Percentiles rank a stretch among this genome's conserved stretches.
These are phyloP conservation scores for Aspergillus quadricinctus DNA, from an alignment of 2,329 filamentous ascomycete species.

Conservation along the genomic window DNA sequence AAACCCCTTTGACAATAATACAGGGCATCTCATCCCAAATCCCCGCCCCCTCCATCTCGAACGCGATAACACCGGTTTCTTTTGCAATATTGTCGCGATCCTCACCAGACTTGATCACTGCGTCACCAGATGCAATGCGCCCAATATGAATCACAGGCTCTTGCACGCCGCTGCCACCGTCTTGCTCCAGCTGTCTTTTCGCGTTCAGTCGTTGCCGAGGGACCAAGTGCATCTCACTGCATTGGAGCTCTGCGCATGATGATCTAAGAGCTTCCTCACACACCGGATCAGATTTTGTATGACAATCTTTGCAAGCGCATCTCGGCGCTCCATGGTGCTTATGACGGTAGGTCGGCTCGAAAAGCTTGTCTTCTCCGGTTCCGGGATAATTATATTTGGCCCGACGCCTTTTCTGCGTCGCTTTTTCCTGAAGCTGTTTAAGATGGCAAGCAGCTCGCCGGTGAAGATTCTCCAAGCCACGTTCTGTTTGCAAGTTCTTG, in stretches of 20 bases:
- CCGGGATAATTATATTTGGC: too few species aligned
- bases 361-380: constrained; percentile 3
- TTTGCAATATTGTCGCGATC: constrained; percentile 4
- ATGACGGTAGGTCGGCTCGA: constrained; percentile 5
- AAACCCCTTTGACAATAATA: constrained; percentile 15
- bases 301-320: constrained; percentile 1
- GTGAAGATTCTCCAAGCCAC: background rate
- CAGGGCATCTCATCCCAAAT: constrained; percentile 13
- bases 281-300: background rate
- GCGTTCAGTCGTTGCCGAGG: background rate
- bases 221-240: background rate
- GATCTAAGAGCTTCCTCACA: constrained; percentile 3
- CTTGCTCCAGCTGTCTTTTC: too few species aligned
- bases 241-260: background rate
- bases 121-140: constrained; percentile 7
- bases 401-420: too few species aligned
- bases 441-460: constrained; percentile 1
- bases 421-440: background rate
- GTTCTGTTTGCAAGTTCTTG: background rate
- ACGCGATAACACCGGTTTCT: constrained; percentile 6
- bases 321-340: constrained; percentile 4
- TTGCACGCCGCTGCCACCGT: background rate
- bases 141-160: constrained; percentile 4
- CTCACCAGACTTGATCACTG: constrained; percentile 9
- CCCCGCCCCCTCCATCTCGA: constrained; percentile 16